Percentiles rank a stretch among this genome's conserved stretches.
Evolutionary conservation across 176 grass and related monocot species (phyloP).

Genomic region (Sorghum bicolor): Sorghum_bicolor_NCBIv3 NC_012870.2:2913501-2914000

Average conservation of each 20-base stretch:
- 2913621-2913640: not conserved
- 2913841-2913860: conserved; percentile 15
- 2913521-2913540: too few relatives aligned
- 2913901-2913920: conserved; percentile 10
- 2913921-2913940: conserved; percentile 29
- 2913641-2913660: not conserved
- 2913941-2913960: conserved; percentile 14
- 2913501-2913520: too few relatives aligned
- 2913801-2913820: not conserved
- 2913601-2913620: not conserved
- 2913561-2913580: not conserved
- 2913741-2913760: not conserved
- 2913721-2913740: not conserved
- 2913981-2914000: conserved; percentile 30
- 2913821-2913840: not conserved
- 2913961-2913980: conserved; percentile 24
- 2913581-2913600: not conserved
- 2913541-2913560: not conserved
- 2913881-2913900: conserved; percentile 29
- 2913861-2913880: conserved; percentile 34
- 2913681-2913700: not conserved
- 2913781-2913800: not conserved
- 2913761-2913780: not conserved
- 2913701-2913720: not conserved
- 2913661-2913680: conserved; percentile 2